A percentile compares a stretch with the other conserved stretches of the same genome.
Conservation (phyloP, 2,329 filamentous ascomycete genomes). For the Huntiella omanensis region DNA sequence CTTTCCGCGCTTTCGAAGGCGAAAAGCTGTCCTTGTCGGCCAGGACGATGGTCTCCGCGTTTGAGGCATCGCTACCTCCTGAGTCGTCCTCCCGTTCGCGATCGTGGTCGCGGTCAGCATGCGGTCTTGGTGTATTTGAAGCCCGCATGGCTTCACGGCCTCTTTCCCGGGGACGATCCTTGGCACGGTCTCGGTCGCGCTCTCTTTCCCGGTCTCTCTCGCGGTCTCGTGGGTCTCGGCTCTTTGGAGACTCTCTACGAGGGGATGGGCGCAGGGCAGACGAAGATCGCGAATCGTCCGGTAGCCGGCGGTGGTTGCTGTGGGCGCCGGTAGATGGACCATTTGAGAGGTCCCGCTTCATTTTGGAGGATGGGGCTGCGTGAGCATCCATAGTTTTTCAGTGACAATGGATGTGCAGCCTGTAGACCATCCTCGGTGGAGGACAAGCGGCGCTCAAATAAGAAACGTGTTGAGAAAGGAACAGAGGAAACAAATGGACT, state of each 20-base stretch:
- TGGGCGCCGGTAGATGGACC: conserved; percentile 1
- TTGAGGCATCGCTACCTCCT: conserved; percentile 33
- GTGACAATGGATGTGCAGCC: neutral
- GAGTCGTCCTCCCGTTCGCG: conserved; percentile 21
- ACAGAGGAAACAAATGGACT: neutral
- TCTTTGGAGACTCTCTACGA: conserved; percentile 1
- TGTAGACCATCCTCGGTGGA: conserved; percentile 10
- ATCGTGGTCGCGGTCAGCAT: conserved; percentile 1
- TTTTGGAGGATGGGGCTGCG: conserved; percentile 7
- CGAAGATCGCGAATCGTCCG: neutral
- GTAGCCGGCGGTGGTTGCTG: conserved; percentile 1
- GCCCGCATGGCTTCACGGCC: conserved; percentile 3
- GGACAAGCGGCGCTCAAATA: neutral
- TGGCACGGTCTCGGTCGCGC: conserved; percentile 6
- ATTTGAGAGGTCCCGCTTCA: conserved; percentile 7
- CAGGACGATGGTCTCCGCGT: conserved; percentile 53
- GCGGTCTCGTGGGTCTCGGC: conserved; percentile 1
- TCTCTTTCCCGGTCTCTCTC: conserved; percentile 5
- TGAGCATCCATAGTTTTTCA: conserved; percentile 10
- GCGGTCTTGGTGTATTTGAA: too few relatives aligned
- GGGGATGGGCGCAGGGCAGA: conserved; percentile 1
- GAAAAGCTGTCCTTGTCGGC: conserved; percentile 46
- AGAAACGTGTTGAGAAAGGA: neutral
- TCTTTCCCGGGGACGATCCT: neutral
- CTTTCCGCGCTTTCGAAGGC: conserved; percentile 42